A percentile compares a stretch with the other conserved stretches of the same genome.
Evolutionary conservation across 192 early-diverging fungal species (phyloP).

Genomic region (Podila verticillata): DNA sequence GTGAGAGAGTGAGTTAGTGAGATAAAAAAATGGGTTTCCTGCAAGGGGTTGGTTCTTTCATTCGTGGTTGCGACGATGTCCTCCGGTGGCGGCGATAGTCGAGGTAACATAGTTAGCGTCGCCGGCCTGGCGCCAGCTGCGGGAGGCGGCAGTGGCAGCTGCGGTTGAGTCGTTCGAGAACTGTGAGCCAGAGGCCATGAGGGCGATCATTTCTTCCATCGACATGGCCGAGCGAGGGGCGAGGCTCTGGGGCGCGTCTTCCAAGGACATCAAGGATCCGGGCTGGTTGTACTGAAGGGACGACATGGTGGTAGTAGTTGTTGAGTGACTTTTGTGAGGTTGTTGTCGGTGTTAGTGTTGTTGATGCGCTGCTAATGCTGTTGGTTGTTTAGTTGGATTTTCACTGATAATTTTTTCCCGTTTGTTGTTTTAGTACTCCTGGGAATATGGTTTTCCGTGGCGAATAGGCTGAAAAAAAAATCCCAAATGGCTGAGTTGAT

Average conservation of each 20-base stretch:
- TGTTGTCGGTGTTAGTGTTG: background rate
- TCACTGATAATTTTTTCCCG: background rate
- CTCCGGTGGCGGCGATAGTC: constrained; percentile 24
- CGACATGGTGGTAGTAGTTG: constrained; percentile 28
- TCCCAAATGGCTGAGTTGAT: background rate
- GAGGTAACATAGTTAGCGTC: constrained; percentile 34
- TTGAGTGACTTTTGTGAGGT: background rate
- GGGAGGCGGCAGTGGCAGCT: constrained; percentile 17
- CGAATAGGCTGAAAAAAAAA: constrained; percentile 9
- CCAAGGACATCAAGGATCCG: constrained; percentile 32
- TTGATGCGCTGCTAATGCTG: background rate
- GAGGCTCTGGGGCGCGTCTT: constrained; percentile 33
- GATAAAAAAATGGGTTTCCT: no score
- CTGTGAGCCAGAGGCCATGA: constrained; percentile 13
- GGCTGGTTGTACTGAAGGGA: constrained; percentile 46
- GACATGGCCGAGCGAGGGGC: constrained; percentile 37
- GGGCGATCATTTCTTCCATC: constrained; percentile 48
- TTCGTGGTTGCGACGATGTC: constrained; percentile 48
- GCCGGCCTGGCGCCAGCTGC: constrained; percentile 33
- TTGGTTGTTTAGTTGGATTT: background rate
- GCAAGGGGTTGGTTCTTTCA: background rate
- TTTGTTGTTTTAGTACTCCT: constrained; percentile 1
- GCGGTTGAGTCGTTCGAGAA: constrained; percentile 40
- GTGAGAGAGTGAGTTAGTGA: background rate
- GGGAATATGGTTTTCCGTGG: constrained; percentile 5